Conservation (phyloP, 1,139 yeast genomes). For the Spathaspora sp. region DNA sequence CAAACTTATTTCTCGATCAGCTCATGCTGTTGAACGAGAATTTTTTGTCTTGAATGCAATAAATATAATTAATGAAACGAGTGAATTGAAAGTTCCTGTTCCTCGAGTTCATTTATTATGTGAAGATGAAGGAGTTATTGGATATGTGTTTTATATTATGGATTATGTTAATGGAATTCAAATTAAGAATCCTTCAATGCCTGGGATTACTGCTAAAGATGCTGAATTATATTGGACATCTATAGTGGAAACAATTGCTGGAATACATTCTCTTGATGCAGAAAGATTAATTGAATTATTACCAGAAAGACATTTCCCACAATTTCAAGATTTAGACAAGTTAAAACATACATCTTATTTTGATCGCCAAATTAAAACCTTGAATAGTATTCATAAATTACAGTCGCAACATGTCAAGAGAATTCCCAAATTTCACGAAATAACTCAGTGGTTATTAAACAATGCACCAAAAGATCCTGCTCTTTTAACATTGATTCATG, state of each 20-base stretch:
- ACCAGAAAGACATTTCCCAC: slow-evolving; percentile 49
- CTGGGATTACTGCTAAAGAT: slow-evolving; percentile 27
- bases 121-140: slow-evolving; percentile 51
- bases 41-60: slow-evolving; percentile 54
- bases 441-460: slow-evolving; percentile 42
- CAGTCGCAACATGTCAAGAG: slow-evolving; percentile 53
- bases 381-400: slow-evolving; percentile 45
- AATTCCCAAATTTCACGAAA: slow-evolving; percentile 49
- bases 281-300: slow-evolving; percentile 41
- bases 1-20: slow-evolving; percentile 55
- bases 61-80: slow-evolving; percentile 27
- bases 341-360: slow-evolving; percentile 41
- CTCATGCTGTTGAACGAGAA: slow-evolving; percentile 68
- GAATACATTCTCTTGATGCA: slow-evolving; percentile 55
- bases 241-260: slow-evolving; percentile 50
- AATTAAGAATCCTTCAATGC: slow-evolving; percentile 57
- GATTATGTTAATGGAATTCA: slow-evolving; percentile 60
- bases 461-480: slow-evolving; percentile 51
- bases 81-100: slow-evolving; percentile 42
- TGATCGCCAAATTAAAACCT: slow-evolving; percentile 54
- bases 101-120: slow-evolving; percentile 49
- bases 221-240: slow-evolving; percentile 45
- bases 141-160: slow-evolving; percentile 59
- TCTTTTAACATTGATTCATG: slow-evolving; percentile 54
- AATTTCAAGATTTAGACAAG: slow-evolving; percentile 32